A percentile compares a stretch with the other conserved stretches of the same genome.
These are phyloP conservation scores for Rusavskia elegans DNA, from an alignment of 495 filamentous ascomycete species.

Conservation along the genomic window DNA sequence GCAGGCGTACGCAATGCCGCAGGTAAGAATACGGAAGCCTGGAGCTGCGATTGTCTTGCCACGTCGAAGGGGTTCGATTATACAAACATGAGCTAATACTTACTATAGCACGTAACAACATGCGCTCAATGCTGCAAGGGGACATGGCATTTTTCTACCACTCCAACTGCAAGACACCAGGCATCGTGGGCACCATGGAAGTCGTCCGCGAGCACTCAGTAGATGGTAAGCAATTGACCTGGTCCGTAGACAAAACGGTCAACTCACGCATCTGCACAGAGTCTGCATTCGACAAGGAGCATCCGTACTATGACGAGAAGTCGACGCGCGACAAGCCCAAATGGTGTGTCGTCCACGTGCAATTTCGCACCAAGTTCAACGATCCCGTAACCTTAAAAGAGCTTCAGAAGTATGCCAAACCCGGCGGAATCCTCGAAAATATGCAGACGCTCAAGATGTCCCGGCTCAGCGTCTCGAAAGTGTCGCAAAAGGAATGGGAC, in stretches of 20 bases:
- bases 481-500: constrained; percentile 60
- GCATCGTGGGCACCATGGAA: constrained; percentile 87
- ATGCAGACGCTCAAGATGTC: constrained; percentile 72
- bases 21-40: constrained; percentile 22
- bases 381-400: constrained; percentile 56
- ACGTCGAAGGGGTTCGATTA: too few relatives aligned
- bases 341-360: constrained; percentile 81
- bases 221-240: constrained; percentile 42
- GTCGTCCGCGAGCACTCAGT: constrained; percentile 67
- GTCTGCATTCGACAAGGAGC: constrained; percentile 58
- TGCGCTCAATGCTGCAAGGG: constrained; percentile 78
- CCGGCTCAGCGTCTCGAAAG: constrained; percentile 70
- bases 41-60: background rate
- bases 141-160: constrained; percentile 96
- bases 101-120: constrained; percentile 57
- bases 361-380: constrained; percentile 67
- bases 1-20: constrained; percentile 41
- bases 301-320: constrained; percentile 74
- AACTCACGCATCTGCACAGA: constrained; percentile 28
- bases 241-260: background rate
- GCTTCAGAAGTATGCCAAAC: constrained; percentile 43
- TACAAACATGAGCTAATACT: background rate
- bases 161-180: constrained; percentile 83
- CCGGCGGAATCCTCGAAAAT: constrained; percentile 50
- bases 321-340: constrained; percentile 58